Conservation (phyloP, 495 filamentous ascomycete species). For the Neurospora africana region DNA sequence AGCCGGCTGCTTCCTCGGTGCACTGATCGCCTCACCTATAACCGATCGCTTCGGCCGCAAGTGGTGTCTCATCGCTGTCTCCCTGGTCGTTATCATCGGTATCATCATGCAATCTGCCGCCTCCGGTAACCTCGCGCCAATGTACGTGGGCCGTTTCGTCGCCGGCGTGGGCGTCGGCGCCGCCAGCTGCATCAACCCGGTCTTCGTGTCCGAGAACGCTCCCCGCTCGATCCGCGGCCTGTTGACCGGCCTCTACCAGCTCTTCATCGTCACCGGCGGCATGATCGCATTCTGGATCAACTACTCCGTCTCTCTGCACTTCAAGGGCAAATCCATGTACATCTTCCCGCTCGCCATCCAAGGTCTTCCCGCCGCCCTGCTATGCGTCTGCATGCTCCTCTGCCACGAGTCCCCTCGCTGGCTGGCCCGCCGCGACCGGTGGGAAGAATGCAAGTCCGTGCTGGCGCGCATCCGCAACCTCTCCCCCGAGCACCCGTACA, state of each 20-base stretch:
- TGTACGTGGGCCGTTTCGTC: constrained; percentile 52
- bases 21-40: constrained; percentile 24
- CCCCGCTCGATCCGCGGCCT: constrained; percentile 43
- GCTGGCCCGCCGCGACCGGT: constrained; percentile 57
- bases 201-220: constrained; percentile 47
- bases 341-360: constrained; percentile 62
- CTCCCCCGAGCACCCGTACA: constrained; percentile 48
- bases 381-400: constrained; percentile 44
- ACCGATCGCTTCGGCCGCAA: constrained; percentile 39
- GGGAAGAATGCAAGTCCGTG: constrained; percentile 52
- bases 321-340: constrained; percentile 35
- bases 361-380: constrained; percentile 48
- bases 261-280: constrained; percentile 49
- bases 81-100: constrained; percentile 44
- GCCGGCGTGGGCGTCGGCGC: constrained; percentile 52
- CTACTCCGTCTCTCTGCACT: constrained; percentile 38
- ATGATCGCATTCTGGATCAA: constrained; percentile 50
- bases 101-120: constrained; percentile 46
- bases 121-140: constrained; percentile 41
- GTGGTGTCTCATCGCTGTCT: constrained; percentile 46
- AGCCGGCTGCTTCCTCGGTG: constrained; percentile 42
- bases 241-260: constrained; percentile 48
- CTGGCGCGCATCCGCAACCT: constrained; percentile 47
- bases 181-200: constrained; percentile 47
- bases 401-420: constrained; percentile 62